These are phyloP conservation scores for Scenedesmus sp. DNA, from an alignment of 163 green algal species.

Conservation along the genomic window DNA sequence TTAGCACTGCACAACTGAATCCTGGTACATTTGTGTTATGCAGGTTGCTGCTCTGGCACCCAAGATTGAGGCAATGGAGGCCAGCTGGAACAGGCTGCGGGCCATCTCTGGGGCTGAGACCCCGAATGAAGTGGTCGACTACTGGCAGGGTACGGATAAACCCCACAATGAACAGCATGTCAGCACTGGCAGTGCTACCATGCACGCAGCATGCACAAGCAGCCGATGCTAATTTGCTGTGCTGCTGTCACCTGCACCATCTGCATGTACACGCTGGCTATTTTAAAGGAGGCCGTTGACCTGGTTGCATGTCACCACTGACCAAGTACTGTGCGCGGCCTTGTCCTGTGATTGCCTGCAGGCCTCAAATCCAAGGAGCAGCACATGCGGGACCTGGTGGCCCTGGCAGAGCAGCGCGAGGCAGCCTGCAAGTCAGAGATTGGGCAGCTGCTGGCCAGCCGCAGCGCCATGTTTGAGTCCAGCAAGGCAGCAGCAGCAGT, in stretches of 20 bases:
- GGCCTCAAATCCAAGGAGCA: constrained; percentile 85
- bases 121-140: constrained; percentile 82
- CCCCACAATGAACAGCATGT: not conserved
- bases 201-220: not conserved
- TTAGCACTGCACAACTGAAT: not conserved
- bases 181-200: not conserved
- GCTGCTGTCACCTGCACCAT: not conserved
- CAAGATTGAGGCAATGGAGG: constrained; percentile 80
- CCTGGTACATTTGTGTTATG: not conserved
- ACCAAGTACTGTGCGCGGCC: too few species aligned
- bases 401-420: constrained; percentile 80
- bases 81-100: constrained; percentile 79
- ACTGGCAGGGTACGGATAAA: constrained; percentile 77
- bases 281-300: too few species aligned
- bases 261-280: too few species aligned
- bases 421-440: constrained; percentile 75
- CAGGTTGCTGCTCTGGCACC: constrained; percentile 66
- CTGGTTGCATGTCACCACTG: not conserved
- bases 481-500: constrained; percentile 31
- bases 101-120: constrained; percentile 74
- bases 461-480: constrained; percentile 74
- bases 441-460: constrained; percentile 65
- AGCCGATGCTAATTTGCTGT: not conserved
- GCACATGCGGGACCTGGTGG: constrained; percentile 82
- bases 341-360: constrained; percentile 45